A percentile compares a stretch with the other conserved stretches of the same genome.
phyloP scores from a whole-genome alignment of 306 rosid species.

The Prunus armeniaca region DNA sequence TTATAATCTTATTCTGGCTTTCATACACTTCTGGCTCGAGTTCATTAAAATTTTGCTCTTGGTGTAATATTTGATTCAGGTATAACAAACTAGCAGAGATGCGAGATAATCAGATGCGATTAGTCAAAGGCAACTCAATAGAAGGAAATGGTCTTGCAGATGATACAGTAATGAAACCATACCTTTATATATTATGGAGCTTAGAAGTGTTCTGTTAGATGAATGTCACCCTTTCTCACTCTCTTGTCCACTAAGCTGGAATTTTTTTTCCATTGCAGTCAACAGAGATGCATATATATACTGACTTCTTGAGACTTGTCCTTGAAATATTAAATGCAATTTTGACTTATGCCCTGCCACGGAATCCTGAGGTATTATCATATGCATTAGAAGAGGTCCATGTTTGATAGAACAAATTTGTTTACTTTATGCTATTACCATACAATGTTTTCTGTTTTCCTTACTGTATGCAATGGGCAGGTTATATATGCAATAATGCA shows the following conservation, averaged over 20 bases:
- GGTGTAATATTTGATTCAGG: slow-evolving; percentile 40
- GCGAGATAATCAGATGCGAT: slow-evolving; percentile 51
- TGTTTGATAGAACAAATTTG: slow-evolving; percentile 11
- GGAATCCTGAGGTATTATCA: slow-evolving; percentile 90
- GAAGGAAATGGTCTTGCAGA: slow-evolving; percentile 68
- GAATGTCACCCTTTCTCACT: not conserved
- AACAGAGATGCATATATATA: slow-evolving; percentile 89
- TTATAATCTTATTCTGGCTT: slow-evolving; percentile 7
- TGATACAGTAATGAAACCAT: slow-evolving; percentile 56
- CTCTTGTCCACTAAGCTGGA: slow-evolving; percentile 29
- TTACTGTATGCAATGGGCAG: slow-evolving; percentile 42
- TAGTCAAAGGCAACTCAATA: slow-evolving; percentile 46
- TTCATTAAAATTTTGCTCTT: slow-evolving; percentile 23
- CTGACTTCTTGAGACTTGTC: slow-evolving; percentile 97
- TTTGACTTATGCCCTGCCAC: slow-evolving; percentile 91
- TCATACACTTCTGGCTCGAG: slow-evolving; percentile 7
- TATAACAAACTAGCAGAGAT: slow-evolving; percentile 85
- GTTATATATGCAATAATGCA: slow-evolving; percentile 94
- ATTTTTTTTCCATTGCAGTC: slow-evolving; percentile 57
- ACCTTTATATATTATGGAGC: slow-evolving; percentile 11
- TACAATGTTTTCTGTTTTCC: slow-evolving; percentile 1
- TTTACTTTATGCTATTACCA: not conserved
- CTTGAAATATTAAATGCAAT: slow-evolving; percentile 97
- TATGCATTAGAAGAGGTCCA: slow-evolving; percentile 1
- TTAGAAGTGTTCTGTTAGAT: slow-evolving; percentile 2